Evolutionary conservation across 495 filamentous ascomycete species (phyloP).

Genomic region (Aspergillus carlsbadensis): DNA sequence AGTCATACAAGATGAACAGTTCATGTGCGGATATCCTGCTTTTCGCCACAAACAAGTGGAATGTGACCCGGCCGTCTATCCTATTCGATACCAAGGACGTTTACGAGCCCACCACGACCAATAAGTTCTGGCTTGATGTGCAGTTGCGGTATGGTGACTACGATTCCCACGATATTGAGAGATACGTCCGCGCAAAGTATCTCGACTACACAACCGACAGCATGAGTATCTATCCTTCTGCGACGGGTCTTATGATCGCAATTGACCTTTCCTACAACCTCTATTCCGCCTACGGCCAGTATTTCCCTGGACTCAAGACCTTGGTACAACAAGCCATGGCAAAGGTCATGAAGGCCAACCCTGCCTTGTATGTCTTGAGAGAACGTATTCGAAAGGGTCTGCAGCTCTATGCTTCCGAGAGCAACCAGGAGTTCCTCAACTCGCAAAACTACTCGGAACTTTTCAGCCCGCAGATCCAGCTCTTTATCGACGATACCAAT

Average conservation of each 20-base stretch:
- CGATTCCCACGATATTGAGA: constrained; percentile 97
- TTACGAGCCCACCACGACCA: constrained; percentile 92
- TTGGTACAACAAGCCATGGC: constrained; percentile 97
- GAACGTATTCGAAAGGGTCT: constrained; percentile 99
- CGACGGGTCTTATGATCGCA: constrained; percentile 96
- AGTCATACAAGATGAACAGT: constrained; percentile 99
- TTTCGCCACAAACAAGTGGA: constrained; percentile 99
- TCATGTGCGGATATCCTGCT: constrained; percentile 98
- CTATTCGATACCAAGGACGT: constrained; percentile 96
- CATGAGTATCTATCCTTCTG: constrained; percentile 98
- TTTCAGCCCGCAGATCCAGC: constrained; percentile 98
- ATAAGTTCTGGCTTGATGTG: constrained; percentile 99
- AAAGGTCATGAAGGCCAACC: constrained; percentile 99
- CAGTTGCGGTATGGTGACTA: constrained; percentile 98
- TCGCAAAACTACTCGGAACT: constrained; percentile 99
- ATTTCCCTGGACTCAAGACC: constrained; percentile 98
- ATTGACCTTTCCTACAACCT: constrained; percentile 98
- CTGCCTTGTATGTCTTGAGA: constrained; percentile 91
- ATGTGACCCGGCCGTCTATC: constrained; percentile 88
- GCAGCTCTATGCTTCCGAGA: constrained; percentile 97
- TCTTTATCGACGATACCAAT: constrained; percentile 99
- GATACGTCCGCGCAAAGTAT: constrained; percentile 97
- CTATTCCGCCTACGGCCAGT: constrained; percentile 96
- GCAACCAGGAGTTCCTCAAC: constrained; percentile 99
- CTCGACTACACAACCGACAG: constrained; percentile 98